Conservation (phyloP, 1,284 basidiomycete genomes). For the Golubevia sp. region DNA sequence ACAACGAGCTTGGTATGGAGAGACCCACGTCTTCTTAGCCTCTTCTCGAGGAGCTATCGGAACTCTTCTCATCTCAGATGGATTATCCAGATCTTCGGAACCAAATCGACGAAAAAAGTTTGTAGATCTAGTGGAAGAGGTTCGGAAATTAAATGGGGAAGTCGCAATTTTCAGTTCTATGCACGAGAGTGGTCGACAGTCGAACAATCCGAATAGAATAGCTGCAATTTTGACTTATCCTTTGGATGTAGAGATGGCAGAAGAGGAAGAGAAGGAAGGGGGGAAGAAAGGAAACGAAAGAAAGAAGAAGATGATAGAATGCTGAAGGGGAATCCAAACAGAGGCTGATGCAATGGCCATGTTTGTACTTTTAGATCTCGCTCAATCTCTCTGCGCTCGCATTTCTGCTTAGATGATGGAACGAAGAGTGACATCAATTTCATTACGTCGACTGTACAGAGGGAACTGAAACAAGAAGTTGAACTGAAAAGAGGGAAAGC, state of each 20-base stretch:
- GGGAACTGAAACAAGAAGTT: no score
- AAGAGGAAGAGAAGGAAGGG: neutral
- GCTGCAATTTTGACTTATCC: neutral
- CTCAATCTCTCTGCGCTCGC: no score
- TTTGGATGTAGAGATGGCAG: neutral
- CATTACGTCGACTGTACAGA: no score
- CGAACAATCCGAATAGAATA: neutral
- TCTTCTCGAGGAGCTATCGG: conserved; percentile 92
- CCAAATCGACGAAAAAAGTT: neutral
- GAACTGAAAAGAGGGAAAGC: no score
- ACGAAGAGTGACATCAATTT: no score
- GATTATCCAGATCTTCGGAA: conserved; percentile 72
- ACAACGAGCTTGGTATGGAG: conserved; percentile 97
- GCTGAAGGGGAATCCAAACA: neutral
- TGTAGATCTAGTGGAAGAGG: neutral
- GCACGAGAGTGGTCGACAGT: neutral
- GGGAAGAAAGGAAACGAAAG: neutral
- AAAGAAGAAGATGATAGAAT: neutral
- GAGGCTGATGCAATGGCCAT: neutral
- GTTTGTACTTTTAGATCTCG: neutral
- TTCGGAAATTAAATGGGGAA: neutral
- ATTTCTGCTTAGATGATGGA: no score
- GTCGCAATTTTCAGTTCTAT: neutral
- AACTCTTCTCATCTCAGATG: conserved; percentile 91
- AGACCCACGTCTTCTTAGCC: conserved; percentile 87